These are phyloP conservation scores for Pseudocercospora eumusae DNA, from an alignment of 2,329 filamentous ascomycete species.

Conservation along the genomic window DNA sequence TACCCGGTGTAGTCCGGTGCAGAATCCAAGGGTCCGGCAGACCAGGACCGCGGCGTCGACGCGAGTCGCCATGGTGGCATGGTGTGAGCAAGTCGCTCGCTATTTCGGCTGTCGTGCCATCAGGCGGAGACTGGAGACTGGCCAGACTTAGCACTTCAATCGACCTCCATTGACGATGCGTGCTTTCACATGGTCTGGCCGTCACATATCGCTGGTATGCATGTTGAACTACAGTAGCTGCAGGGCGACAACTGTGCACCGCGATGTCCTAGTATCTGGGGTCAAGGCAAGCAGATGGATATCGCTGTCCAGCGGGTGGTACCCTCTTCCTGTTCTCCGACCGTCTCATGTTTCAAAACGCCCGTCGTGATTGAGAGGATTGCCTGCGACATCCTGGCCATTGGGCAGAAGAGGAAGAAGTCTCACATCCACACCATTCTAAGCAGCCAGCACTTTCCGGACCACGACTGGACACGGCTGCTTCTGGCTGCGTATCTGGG, in stretches of 20 bases:
- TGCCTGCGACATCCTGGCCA: background rate
- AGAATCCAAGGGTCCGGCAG: constrained; percentile 8
- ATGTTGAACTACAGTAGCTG: background rate
- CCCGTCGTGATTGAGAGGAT: background rate
- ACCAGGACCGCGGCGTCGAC: constrained; percentile 9
- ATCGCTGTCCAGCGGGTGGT: background rate
- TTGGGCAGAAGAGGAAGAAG: background rate
- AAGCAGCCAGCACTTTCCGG: background rate
- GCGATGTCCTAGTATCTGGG: background rate
- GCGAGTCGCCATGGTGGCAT: constrained; percentile 5
- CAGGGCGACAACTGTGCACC: background rate
- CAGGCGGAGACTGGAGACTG: background rate
- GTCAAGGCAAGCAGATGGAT: background rate
- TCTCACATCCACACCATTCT: background rate
- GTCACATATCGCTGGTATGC: background rate
- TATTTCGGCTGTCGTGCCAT: constrained; percentile 9
- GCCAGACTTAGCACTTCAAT: background rate
- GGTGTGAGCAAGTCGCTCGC: constrained; percentile 7
- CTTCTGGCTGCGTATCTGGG: background rate
- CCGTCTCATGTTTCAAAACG: background rate
- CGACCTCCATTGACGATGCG: background rate
- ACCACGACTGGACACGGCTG: background rate
- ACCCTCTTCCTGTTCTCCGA: background rate
- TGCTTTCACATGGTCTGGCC: background rate
- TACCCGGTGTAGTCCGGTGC: background rate